Conservation (phyloP, 768 basidiomycete species). For the Rhizopogon vesiculosus region DNA sequence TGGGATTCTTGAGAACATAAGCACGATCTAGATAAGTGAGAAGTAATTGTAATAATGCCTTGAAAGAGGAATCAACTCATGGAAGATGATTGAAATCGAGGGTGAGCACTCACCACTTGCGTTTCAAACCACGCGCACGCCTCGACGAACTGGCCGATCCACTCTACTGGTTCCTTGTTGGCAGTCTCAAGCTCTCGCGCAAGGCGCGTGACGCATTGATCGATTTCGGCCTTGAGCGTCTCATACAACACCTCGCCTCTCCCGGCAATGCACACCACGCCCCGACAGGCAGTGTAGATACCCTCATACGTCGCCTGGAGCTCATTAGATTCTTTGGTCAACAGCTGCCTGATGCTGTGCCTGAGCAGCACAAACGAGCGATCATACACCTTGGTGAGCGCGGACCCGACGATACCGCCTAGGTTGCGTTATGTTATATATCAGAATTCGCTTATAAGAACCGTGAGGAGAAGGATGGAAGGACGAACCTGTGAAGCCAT, state of each 20-base stretch:
- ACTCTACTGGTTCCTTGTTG: slow-evolving; percentile 35
- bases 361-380: slow-evolving; percentile 26
- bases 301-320: slow-evolving; percentile 49
- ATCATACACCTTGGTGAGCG: slow-evolving; percentile 4
- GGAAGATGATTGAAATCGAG: not conserved
- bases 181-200: slow-evolving; percentile 30
- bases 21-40: slow-evolving; percentile 70
- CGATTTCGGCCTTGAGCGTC: slow-evolving; percentile 53
- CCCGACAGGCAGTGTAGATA: slow-evolving; percentile 54
- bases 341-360: slow-evolving; percentile 34
- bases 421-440: too few species aligned
- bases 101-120: slow-evolving; percentile 47
- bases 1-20: slow-evolving; percentile 43
- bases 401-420: not conserved
- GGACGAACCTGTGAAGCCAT: slow-evolving; percentile 35
- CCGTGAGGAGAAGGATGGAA: not conserved
- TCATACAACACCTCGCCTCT: slow-evolving; percentile 58
- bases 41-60: slow-evolving; percentile 59
- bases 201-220: slow-evolving; percentile 44
- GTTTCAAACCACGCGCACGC: slow-evolving; percentile 60
- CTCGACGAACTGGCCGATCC: slow-evolving; percentile 55
- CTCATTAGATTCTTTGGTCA: slow-evolving; percentile 32
- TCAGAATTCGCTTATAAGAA: not conserved
- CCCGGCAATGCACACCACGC: slow-evolving; percentile 46
- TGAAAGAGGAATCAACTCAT: slow-evolving; percentile 3